These are phyloP conservation scores for Aspergillus bombycis DNA, from an alignment of 2,329 filamentous ascomycete genomes.

Conservation along the genomic window DNA sequence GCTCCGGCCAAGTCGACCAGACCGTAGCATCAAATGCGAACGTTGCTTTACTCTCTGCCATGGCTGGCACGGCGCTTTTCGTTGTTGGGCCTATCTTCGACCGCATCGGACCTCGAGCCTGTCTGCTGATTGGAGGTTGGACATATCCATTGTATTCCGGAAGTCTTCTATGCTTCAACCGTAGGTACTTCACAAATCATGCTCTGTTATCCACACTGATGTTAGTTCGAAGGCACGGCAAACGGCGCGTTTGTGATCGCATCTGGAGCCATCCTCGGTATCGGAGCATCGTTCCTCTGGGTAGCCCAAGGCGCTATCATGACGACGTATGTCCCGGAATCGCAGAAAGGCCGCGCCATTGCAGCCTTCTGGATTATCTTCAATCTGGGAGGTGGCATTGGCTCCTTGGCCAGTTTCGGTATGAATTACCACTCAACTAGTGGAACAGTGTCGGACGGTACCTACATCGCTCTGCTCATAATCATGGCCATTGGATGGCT, in stretches of 20 bases:
- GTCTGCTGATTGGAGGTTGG: conserved; percentile 51
- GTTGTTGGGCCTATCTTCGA: conserved; percentile 50
- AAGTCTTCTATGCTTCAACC: conserved; percentile 49
- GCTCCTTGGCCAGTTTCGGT: conserved; percentile 49
- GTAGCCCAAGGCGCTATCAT: conserved; percentile 54
- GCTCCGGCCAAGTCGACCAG: conserved; percentile 50
- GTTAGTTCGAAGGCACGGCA: conserved; percentile 24
- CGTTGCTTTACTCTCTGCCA: conserved; percentile 49
- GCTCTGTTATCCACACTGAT: neutral
- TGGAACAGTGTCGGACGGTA: conserved; percentile 53
- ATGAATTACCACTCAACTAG: conserved; percentile 47
- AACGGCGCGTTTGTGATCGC: conserved; percentile 52
- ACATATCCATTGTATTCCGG: conserved; percentile 52
- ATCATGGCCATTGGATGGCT: conserved; percentile 56
- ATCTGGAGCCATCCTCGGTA: conserved; percentile 49
- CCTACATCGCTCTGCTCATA: conserved; percentile 54
- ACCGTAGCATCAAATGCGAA: conserved; percentile 52
- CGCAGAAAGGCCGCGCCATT: conserved; percentile 49
- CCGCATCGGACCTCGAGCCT: conserved; percentile 47
- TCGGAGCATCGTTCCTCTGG: conserved; percentile 52
- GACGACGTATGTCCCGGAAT: conserved; percentile 50
- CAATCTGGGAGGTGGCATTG: conserved; percentile 50
- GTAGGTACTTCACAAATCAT: conserved; percentile 21
- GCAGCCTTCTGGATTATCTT: conserved; percentile 53
- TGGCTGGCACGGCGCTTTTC: conserved; percentile 49